Evolutionary conservation across 495 filamentous ascomycete species (phyloP).

Genomic region (Aspergillus hancockii): DNA sequence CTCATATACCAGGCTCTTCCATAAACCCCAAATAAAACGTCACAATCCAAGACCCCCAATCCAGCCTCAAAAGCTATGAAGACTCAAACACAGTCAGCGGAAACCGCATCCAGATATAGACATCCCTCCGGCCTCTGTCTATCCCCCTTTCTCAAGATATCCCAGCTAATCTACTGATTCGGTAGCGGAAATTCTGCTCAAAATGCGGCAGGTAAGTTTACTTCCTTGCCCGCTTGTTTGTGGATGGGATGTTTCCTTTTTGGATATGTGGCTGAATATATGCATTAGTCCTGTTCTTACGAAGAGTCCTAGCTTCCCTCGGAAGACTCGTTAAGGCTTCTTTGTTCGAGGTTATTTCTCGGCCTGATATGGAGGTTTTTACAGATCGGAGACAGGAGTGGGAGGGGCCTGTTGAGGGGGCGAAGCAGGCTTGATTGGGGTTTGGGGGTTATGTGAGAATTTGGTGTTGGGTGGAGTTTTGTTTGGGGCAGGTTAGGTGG

Average conservation of each 20-base stretch:
- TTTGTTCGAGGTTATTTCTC: neutral
- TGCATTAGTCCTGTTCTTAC: neutral
- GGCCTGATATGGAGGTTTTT: conserved; percentile 4
- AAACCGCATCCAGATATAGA: neutral
- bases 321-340: conserved; percentile 9
- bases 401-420: conserved; percentile 1
- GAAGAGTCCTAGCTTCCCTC: neutral
- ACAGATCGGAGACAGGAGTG: conserved; percentile 2
- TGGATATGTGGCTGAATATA: neutral
- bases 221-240: neutral
- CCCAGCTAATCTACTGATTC: neutral
- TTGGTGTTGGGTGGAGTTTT: neutral
- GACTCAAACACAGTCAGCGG: neutral
- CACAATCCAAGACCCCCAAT: neutral
- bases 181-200: conserved; percentile 4
- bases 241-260: neutral
- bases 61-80: neutral
- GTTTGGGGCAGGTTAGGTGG: too few relatives aligned
- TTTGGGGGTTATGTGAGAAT: too few relatives aligned
- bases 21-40: conserved; percentile 1
- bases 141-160: neutral
- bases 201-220: conserved; percentile 5
- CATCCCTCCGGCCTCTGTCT: neutral
- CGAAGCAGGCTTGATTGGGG: conserved; percentile 1
- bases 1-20: conserved; percentile 1